Percentiles rank a stretch among this genome's conserved stretches.
phyloP scores from a whole-genome alignment of 2,329 filamentous ascomycete species.

The Ophiostoma triangulosporum region DNA sequence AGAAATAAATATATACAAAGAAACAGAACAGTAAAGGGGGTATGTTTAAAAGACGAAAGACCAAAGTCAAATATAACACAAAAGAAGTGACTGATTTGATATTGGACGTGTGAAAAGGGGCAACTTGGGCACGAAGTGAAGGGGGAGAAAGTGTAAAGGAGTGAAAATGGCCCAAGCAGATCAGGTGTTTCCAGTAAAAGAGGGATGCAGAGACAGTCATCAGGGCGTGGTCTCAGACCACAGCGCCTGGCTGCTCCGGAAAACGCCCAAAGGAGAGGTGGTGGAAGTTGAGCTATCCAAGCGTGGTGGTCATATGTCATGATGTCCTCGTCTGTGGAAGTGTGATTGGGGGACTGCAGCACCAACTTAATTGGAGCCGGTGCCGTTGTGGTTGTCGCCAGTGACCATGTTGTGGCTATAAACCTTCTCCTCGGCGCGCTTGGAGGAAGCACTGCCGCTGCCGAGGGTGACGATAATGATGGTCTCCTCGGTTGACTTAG shows the following conservation, averaged over 20 bases:
- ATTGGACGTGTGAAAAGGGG: background rate
- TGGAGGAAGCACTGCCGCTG: slow-evolving; percentile 9
- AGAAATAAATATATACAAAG: background rate
- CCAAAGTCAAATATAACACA: background rate
- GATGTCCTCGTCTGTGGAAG: slow-evolving; percentile 6
- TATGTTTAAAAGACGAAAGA: background rate
- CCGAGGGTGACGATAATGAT: slow-evolving; percentile 23
- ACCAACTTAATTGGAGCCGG: slow-evolving; percentile 9
- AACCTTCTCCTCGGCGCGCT: slow-evolving; percentile 9
- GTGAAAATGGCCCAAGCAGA: background rate
- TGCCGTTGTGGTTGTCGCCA: too few relatives aligned
- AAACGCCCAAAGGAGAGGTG: background rate
- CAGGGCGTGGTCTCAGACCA: slow-evolving; percentile 5
- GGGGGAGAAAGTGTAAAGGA: background rate
- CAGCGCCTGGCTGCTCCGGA: background rate
- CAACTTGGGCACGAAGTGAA: background rate
- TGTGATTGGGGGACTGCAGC: background rate
- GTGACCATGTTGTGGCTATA: slow-evolving; percentile 15
- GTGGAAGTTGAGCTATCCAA: background rate
- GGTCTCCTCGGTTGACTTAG: slow-evolving; percentile 21
- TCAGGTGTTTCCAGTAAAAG: background rate
- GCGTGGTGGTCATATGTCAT: background rate
- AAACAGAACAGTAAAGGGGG: background rate
- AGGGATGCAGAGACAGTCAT: background rate
- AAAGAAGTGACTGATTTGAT: background rate